Conservation (phyloP, 1,284 basidiomycete genomes). For the Puccinia novopanici region DNA sequence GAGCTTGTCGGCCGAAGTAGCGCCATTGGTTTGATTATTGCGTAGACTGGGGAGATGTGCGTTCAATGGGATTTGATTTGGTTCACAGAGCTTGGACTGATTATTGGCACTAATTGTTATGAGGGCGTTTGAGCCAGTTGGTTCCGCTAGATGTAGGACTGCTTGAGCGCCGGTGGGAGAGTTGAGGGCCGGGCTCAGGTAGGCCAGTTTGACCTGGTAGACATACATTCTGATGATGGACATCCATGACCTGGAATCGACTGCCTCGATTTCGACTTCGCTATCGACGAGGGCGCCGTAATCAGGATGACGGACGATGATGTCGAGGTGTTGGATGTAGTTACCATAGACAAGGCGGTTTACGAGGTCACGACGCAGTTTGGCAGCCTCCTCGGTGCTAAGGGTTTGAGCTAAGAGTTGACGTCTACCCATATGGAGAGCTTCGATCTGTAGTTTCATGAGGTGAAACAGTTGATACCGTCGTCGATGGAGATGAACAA, state of each 20-base stretch:
- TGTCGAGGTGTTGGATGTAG: constrained; percentile 84
- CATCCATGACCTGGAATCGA: constrained; percentile 54
- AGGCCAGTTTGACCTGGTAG: constrained; percentile 67
- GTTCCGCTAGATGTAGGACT: constrained; percentile 46
- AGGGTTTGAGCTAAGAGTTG: constrained; percentile 85
- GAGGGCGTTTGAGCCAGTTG: constrained; percentile 24
- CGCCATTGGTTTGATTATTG: constrained; percentile 14
- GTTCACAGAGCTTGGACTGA: constrained; percentile 56
- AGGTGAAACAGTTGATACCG: constrained; percentile 87
- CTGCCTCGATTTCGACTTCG: constrained; percentile 69
- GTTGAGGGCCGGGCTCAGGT: constrained; percentile 72
- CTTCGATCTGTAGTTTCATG: constrained; percentile 86
- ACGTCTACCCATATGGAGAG: constrained; percentile 80
- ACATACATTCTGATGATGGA: constrained; percentile 79
- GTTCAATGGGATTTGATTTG: constrained; percentile 51
- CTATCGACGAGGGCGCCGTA: constrained; percentile 79
- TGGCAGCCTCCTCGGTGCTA: constrained; percentile 80
- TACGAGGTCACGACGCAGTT: constrained; percentile 82
- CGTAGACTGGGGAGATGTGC: constrained; percentile 52
- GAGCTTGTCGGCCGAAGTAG: constrained; percentile 31
- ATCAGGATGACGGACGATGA: constrained; percentile 89
- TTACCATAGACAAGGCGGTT: constrained; percentile 84
- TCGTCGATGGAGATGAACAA: constrained; percentile 80
- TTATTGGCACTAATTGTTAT: constrained; percentile 52
- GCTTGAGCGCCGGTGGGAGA: constrained; percentile 63